Conservation (phyloP, 768 basidiomycete species). For the Mycena olivaceomarginata region DNA sequence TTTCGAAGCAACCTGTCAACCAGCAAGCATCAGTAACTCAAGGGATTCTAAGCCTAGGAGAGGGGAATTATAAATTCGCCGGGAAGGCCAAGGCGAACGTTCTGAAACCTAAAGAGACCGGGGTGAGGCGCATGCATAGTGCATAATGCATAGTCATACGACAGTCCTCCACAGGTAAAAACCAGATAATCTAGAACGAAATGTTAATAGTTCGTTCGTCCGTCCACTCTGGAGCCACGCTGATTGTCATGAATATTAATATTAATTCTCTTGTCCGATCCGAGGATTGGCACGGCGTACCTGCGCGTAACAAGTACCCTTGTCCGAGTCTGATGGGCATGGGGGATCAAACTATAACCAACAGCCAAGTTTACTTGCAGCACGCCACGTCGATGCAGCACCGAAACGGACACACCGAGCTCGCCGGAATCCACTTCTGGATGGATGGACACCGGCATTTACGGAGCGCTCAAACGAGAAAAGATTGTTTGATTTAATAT, state of each 20-base stretch:
- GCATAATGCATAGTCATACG: background rate
- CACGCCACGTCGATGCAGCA: background rate
- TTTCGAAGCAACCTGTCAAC: no score
- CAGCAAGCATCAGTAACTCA: background rate
- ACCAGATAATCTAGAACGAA: background rate
- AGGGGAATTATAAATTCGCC: conserved; percentile 7
- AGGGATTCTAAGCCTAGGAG: background rate
- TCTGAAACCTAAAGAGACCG: conserved; percentile 1
- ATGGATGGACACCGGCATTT: background rate
- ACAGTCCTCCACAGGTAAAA: background rate
- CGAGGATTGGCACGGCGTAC: conserved; percentile 3
- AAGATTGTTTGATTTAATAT: background rate
- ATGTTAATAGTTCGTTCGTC: background rate
- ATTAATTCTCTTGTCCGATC: background rate
- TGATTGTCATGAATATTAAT: background rate
- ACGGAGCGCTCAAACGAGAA: background rate
- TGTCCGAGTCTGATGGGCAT: background rate
- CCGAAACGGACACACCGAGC: background rate
- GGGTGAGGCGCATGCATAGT: background rate
- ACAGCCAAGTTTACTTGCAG: background rate
- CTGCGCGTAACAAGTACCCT: conserved; percentile 2
- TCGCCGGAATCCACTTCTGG: background rate
- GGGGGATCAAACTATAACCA: background rate
- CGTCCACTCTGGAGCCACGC: background rate
- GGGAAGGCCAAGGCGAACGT: background rate